These are phyloP conservation scores for Trametes sp. DNA, from an alignment of 1,284 basidiomycete species.

Conservation along the genomic window DNA sequence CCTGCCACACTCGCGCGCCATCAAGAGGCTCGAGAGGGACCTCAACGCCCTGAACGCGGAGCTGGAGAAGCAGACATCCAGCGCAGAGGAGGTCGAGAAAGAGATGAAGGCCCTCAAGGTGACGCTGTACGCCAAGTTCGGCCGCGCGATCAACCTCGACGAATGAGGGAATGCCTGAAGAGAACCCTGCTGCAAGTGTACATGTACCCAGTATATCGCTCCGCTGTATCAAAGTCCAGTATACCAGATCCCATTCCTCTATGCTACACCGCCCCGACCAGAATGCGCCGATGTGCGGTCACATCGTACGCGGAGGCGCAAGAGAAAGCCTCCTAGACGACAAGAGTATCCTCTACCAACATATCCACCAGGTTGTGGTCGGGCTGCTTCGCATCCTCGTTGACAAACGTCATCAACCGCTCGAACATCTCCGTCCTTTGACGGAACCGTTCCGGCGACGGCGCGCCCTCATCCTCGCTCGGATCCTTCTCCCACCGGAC, in stretches of 20 bases:
- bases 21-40: conserved; percentile 80
- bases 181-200: no score
- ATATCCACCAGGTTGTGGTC: conserved; percentile 42
- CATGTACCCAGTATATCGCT: conserved; percentile 7
- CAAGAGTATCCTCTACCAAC: conserved; percentile 36
- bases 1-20: conserved; percentile 74
- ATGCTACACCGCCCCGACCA: no score
- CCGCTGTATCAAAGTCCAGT: conserved; percentile 18
- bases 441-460: conserved; percentile 52
- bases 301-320: no score
- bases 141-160: conserved; percentile 92
- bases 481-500: conserved; percentile 50
- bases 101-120: conserved; percentile 94
- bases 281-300: not conserved
- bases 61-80: conserved; percentile 61
- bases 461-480: conserved; percentile 37
- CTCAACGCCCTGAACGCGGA: conserved; percentile 66
- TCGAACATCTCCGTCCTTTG: conserved; percentile 77
- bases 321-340: not conserved
- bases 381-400: conserved; percentile 70
- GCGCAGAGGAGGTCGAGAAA: conserved; percentile 77
- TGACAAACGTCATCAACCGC: conserved; percentile 65
- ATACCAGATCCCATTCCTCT: conserved; percentile 6
- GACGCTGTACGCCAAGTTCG: conserved; percentile 90
- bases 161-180: no score